Percentiles rank a stretch among this genome's conserved stretches.
Conservation (phyloP, 176 grass and related monocot species). For the Carex littledalei region DNA sequence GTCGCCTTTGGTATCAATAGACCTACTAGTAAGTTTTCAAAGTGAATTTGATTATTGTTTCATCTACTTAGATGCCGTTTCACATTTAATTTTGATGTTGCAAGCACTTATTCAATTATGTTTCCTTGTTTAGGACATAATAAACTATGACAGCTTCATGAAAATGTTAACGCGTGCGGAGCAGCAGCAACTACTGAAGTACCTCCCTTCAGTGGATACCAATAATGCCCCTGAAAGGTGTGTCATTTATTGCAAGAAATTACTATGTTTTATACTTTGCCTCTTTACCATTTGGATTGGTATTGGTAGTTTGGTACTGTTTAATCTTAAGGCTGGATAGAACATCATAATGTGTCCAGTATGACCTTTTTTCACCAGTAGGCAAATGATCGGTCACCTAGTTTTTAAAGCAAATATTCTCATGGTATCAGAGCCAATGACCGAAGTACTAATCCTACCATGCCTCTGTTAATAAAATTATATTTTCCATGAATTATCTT, state of each 20-base stretch:
- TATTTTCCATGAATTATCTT: not conserved
- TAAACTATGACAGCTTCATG: slow-evolving; percentile 34
- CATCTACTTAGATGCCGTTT: not conserved
- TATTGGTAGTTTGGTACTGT: not conserved
- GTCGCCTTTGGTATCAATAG: slow-evolving; percentile 23
- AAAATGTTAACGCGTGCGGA: slow-evolving; percentile 32
- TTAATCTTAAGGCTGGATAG: not conserved
- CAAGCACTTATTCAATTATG: not conserved
- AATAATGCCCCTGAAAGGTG: slow-evolving; percentile 40
- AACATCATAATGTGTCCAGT: not conserved
- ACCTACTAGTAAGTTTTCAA: slow-evolving; percentile 32
- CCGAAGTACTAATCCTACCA: not conserved
- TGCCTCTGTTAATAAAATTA: not conserved
- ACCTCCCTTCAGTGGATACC: slow-evolving; percentile 37
- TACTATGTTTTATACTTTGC: not conserved
- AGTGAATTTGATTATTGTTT: not conserved
- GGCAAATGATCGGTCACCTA: no score
- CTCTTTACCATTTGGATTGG: not conserved
- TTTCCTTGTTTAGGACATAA: slow-evolving; percentile 29
- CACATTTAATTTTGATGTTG: not conserved
- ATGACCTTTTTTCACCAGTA: not conserved
- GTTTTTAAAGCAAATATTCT: not conserved
- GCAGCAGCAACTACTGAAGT: slow-evolving; percentile 31
- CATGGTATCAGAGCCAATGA: not conserved
- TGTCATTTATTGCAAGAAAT: not conserved